Conservation (phyloP, 805 yeast species). For the Grigorovia humatica region DNA sequence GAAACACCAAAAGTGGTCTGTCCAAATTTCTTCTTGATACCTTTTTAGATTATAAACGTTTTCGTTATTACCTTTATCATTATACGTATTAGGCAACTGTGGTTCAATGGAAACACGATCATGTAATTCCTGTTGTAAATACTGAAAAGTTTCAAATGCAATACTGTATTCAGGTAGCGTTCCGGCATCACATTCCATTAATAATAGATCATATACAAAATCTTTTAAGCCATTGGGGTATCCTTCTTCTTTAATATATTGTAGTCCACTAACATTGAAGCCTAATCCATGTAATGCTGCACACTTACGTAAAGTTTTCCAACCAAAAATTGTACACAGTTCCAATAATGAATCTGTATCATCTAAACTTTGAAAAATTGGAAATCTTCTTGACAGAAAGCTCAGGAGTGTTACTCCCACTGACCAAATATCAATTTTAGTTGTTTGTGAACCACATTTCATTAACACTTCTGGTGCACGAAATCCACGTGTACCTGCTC, state of each 20-base stretch:
- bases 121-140: conserved; percentile 30
- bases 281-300: conserved; percentile 85
- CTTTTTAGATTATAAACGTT: conserved; percentile 15
- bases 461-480: conserved; percentile 88
- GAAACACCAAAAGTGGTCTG: conserved; percentile 35
- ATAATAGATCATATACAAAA: conserved; percentile 20
- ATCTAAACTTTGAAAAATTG: conserved; percentile 88
- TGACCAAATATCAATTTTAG: conserved; percentile 84
- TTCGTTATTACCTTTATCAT: neutral
- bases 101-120: conserved; percentile 27
- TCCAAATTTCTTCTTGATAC: conserved; percentile 28
- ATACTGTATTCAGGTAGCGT: conserved; percentile 64
- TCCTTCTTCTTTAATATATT: conserved; percentile 32
- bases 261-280: conserved; percentile 55
- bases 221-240: conserved; percentile 27
- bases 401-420: conserved; percentile 83
- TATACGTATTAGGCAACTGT: conserved; percentile 8
- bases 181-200: conserved; percentile 35
- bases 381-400: conserved; percentile 69
- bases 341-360: conserved; percentile 89
- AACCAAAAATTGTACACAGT: conserved; percentile 71
- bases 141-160: conserved; percentile 51
- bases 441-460: conserved; percentile 74
- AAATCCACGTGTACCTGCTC: conserved; percentile 95
- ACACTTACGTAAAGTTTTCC: conserved; percentile 56